Conservation (phyloP, 192 early-diverging fungal genomes). For the Chytriomyces sp. region DNA sequence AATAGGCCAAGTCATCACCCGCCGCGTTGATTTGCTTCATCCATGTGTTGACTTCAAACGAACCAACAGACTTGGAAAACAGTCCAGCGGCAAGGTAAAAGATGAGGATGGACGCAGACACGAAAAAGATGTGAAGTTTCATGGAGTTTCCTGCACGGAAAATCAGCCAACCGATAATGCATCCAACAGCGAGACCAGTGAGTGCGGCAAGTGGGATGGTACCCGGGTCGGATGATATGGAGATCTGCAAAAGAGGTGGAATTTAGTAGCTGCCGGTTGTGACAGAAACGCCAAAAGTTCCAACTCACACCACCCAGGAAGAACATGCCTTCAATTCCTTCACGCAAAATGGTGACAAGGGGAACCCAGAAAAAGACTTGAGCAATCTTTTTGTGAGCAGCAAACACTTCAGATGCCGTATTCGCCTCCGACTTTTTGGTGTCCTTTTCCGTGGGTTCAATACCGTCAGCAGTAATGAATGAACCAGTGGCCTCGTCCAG, state of each 20-base stretch:
- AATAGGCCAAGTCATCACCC: conserved; percentile 22
- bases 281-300: not conserved
- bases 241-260: conserved; percentile 34
- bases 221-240: conserved; percentile 62
- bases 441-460: not conserved
- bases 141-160: conserved; percentile 54
- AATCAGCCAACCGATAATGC: conserved; percentile 72
- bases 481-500: not conserved
- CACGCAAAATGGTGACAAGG: conserved; percentile 82
- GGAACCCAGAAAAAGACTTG: conserved; percentile 80
- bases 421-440: not conserved
- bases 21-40: conserved; percentile 10
- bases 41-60: conserved; percentile 74
- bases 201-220: conserved; percentile 84
- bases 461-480: not conserved
- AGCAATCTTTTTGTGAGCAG: not conserved
- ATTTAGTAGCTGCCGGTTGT: not conserved
- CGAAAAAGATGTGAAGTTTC: conserved; percentile 79
- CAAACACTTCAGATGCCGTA: not conserved
- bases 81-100: conserved; percentile 85
- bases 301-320: conserved; percentile 80
- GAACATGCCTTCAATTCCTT: conserved; percentile 88
- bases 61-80: conserved; percentile 68
- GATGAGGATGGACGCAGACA: conserved; percentile 70
- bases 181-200: conserved; percentile 71